Evolutionary conservation across 1,284 basidiomycete genomes (phyloP).

Genomic region (Cystobasidium slooffiae): DNA sequence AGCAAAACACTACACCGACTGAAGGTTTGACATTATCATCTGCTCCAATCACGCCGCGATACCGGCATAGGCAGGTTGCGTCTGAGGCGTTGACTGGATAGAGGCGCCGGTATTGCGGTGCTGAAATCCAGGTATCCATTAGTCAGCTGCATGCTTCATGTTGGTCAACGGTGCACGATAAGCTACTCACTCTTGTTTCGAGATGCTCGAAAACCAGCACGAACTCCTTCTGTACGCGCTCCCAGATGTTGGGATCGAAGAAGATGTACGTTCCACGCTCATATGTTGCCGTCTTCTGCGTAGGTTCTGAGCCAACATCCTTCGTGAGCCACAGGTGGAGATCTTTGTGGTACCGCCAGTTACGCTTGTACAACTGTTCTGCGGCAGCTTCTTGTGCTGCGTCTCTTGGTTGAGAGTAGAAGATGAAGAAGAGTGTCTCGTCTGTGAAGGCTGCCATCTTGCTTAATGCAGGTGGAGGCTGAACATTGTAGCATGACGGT

Average conservation of each 20-base stretch:
- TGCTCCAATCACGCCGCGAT: background rate
- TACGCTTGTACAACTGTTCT: constrained; percentile 93
- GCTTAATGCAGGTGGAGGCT: constrained; percentile 81
- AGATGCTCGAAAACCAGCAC: constrained; percentile 81
- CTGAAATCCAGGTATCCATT: background rate
- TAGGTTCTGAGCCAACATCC: constrained; percentile 78
- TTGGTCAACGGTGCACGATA: background rate
- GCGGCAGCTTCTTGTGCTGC: constrained; percentile 93
- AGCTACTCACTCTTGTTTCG: constrained; percentile 70
- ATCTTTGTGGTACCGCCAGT: constrained; percentile 98
- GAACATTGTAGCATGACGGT: constrained; percentile 91
- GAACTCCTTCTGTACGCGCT: constrained; percentile 80
- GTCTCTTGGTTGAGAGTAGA: constrained; percentile 93
- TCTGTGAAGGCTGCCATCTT: constrained; percentile 91
- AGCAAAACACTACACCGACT: constrained; percentile 3
- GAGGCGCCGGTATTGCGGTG: constrained; percentile 30
- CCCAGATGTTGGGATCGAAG: constrained; percentile 89
- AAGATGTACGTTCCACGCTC: constrained; percentile 88
- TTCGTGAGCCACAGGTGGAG: constrained; percentile 94
- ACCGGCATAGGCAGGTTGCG: constrained; percentile 21
- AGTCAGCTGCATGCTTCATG: background rate
- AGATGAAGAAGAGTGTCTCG: constrained; percentile 98
- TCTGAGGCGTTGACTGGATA: constrained; percentile 12
- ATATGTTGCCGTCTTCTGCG: constrained; percentile 84
- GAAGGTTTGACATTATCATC: background rate